phyloP scores from a whole-genome alignment of 345 rosid species.

The Physaria fendleri region DNA sequence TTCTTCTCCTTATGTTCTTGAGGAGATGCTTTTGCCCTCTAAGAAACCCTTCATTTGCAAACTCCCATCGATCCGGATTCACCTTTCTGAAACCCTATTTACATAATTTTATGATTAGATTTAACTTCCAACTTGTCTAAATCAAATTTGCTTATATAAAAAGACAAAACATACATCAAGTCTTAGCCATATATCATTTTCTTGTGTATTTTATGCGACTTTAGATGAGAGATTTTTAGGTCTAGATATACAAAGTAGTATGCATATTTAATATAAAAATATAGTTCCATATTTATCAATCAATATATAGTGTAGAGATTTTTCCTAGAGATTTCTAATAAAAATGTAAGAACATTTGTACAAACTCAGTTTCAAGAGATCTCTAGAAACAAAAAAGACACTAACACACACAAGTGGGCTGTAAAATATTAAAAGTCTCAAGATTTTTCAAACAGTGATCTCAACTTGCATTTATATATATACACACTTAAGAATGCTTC shows the following conservation, averaged over 20 bases:
- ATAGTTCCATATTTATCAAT: conserved; percentile 2
- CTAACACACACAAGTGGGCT: conserved; percentile 28
- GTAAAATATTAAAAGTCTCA: conserved; percentile 17
- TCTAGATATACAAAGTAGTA: neutral
- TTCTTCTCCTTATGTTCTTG: conserved; percentile 56
- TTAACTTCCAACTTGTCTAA: conserved; percentile 13
- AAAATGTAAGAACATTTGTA: neutral
- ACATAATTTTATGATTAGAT: conserved; percentile 22
- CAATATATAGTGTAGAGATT: neutral
- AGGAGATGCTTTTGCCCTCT: conserved; percentile 61
- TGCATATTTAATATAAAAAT: neutral
- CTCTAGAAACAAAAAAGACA: conserved; percentile 15
- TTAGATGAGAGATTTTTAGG: neutral
- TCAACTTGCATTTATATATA: conserved; percentile 30
- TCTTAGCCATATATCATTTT: neutral
- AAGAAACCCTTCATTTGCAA: too few relatives aligned
- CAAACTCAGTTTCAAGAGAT: conserved; percentile 24
- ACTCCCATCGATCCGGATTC: too few relatives aligned
- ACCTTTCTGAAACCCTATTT: conserved; percentile 68
- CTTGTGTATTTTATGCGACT: conserved; percentile 23
- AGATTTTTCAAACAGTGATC: conserved; percentile 16
- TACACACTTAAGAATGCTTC: conserved; percentile 10
- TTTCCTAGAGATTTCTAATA: neutral
- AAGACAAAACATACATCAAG: neutral
- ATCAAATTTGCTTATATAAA: neutral